Evolutionary conservation across 2,329 filamentous ascomycete genomes (phyloP).

Genomic region (Penicillium rolfsii): DNA sequence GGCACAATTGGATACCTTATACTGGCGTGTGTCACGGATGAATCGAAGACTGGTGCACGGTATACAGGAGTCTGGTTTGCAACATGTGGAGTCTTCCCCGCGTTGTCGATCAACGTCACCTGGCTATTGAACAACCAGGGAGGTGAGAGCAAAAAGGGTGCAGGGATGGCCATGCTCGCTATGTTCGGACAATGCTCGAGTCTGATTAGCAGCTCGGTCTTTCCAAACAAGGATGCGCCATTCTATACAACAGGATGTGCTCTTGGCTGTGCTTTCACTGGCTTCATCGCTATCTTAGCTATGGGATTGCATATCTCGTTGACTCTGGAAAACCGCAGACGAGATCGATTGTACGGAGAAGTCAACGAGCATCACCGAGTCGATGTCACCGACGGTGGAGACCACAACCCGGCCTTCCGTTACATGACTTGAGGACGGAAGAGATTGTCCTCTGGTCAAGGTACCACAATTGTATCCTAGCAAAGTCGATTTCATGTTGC

Average conservation of each 20-base stretch:
- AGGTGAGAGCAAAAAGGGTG: constrained; percentile 31
- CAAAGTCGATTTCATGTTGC: no score
- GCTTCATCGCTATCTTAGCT: constrained; percentile 27
- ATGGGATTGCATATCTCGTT: constrained; percentile 24
- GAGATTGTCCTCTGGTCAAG: no score
- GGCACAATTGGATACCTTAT: constrained; percentile 42
- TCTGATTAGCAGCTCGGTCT: constrained; percentile 30
- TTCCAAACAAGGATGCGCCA: constrained; percentile 28
- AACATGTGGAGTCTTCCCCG: constrained; percentile 30
- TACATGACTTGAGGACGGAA: constrained; percentile 24
- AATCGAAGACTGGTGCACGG: constrained; percentile 33
- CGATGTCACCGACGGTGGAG: constrained; percentile 32
- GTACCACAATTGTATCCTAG: no score
- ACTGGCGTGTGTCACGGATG: constrained; percentile 32
- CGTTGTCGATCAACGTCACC: constrained; percentile 30
- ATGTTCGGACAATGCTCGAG: constrained; percentile 33
- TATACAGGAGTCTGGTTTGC: constrained; percentile 48
- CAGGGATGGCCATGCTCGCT: constrained; percentile 30
- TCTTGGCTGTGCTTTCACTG: constrained; percentile 29
- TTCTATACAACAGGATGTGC: constrained; percentile 30
- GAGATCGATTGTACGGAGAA: constrained; percentile 28
- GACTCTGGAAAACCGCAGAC: constrained; percentile 25
- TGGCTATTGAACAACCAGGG: constrained; percentile 35
- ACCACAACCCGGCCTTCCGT: constrained; percentile 27
- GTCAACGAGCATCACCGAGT: constrained; percentile 21